Evolutionary conservation across 108 stramenopile genomes (phyloP), one percentile per base, ranked within the genome.

Genomic region (Aurantiochytrium sp.): DNA sequence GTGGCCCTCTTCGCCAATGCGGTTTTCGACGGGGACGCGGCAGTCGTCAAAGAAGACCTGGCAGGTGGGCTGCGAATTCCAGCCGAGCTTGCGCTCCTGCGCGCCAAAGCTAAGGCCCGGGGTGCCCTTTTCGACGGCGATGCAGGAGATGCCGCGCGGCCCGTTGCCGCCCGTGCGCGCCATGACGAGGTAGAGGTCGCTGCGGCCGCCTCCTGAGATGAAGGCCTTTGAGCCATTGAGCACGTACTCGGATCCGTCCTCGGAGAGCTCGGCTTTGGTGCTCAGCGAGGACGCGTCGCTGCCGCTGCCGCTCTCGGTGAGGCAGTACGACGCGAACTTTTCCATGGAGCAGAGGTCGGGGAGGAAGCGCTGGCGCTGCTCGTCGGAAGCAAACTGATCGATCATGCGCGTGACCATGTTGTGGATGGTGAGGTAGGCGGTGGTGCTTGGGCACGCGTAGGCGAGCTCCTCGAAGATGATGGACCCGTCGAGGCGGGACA

Each of bases 191-290:
- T 92, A 92, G 5, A 92, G 31, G 54, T 92, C 90, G 37, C 54
- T 86, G 27, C 55, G 24, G 12, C 91, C 91, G 4, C 87, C 91
- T 19, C 91, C 91, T n/a, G 88, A 89, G 87, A 92, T 92, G 55
- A 92, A 92, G 4, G 88, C 87, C 88, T 92, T 92, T 27, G 65
- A 39, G 0, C 91, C 91, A 55, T 90, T 90, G 15, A 92, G 54
- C 4, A 89, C 90, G 91, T 96, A 96, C 69, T 96, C 93, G 68
- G 95, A 31, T 5, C 88, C 88, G 39, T 88, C 94, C 2, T 69
- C 65, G 22, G 34, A 39, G 19, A 85, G 68, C 32, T 22, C 55
- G 1, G 91, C 91, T 4, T 52, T 53, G 36, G 91, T 92, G 19
- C n/a, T 34, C 30, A 92, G 68, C 8, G 88, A 89, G 37, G 36